Evolutionary conservation across 768 basidiomycete genomes (phyloP).

Genomic region (Auricularia sp.): DNA sequence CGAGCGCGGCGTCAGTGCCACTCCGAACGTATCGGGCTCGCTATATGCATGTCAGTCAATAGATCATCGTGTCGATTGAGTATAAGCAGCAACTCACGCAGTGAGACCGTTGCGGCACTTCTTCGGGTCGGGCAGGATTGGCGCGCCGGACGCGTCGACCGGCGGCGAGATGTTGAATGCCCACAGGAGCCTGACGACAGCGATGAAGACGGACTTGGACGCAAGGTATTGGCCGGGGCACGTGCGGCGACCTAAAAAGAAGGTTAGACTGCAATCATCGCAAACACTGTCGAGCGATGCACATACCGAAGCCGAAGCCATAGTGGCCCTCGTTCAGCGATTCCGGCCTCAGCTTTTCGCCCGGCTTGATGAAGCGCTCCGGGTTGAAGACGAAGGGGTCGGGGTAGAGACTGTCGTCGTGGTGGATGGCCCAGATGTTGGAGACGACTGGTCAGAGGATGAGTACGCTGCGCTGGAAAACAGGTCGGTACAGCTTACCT

Average conservation of each 20-base stretch:
- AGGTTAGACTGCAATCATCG: no score
- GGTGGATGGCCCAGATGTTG: constrained; percentile 28
- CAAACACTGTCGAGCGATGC: background rate
- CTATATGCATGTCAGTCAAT: background rate
- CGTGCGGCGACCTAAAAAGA: background rate
- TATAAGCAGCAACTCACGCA: constrained; percentile 1
- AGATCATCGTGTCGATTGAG: background rate
- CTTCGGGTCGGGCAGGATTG: constrained; percentile 6
- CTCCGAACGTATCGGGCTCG: background rate
- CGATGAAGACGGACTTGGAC: constrained; percentile 7
- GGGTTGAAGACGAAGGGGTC: constrained; percentile 27
- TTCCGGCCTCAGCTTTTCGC: background rate
- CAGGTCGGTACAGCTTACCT: background rate
- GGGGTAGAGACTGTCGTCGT: constrained; percentile 27
- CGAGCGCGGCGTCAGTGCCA: constrained; percentile 3
- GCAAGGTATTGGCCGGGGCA: constrained; percentile 8
- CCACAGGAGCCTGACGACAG: constrained; percentile 4
- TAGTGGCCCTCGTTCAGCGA: constrained; percentile 7
- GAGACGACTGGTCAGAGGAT: constrained; percentile 5
- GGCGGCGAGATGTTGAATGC: constrained; percentile 4
- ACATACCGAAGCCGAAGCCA: constrained; percentile 7
- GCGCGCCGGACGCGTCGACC: constrained; percentile 1
- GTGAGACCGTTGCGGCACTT: constrained; percentile 6
- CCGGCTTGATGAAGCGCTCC: constrained; percentile 23
- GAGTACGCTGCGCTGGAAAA: background rate